Evolutionary conservation across 768 basidiomycete species (phyloP).

Genomic region (Podaxis sp.): DNA sequence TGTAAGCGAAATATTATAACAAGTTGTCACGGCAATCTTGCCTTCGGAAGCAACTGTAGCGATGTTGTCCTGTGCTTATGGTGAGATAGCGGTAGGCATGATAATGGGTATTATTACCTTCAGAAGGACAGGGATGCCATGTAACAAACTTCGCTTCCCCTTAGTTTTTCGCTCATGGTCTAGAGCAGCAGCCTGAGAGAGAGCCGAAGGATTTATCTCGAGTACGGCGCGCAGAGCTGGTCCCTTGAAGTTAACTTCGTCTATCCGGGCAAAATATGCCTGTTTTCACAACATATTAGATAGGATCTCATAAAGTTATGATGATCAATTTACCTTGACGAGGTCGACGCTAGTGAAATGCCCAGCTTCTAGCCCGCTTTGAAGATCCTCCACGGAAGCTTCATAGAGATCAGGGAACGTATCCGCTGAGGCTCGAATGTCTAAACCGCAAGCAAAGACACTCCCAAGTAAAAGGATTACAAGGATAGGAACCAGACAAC

Average conservation of each 20-base stretch:
- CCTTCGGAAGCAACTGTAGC: conserved; percentile 46
- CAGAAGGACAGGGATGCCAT: conserved; percentile 54
- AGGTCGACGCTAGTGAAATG: conserved; percentile 61
- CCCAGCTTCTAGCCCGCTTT: conserved; percentile 48
- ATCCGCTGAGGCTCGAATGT: not conserved
- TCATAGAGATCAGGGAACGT: conserved; percentile 59
- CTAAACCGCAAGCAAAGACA: not conserved
- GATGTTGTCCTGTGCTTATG: conserved; percentile 41
- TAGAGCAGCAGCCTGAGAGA: conserved; percentile 49
- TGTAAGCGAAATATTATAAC: not conserved
- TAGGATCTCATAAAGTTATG: not conserved
- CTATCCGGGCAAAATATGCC: conserved; percentile 68
- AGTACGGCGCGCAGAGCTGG: conserved; percentile 57
- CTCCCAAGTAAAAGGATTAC: not conserved
- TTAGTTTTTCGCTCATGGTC: conserved; percentile 42
- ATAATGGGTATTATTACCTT: conserved; percentile 33
- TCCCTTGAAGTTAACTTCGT: conserved; percentile 66
- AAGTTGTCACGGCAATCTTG: conserved; percentile 9
- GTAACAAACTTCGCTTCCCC: conserved; percentile 47
- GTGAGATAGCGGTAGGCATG: not conserved
- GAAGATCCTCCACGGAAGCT: conserved; percentile 54
- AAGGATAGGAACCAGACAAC: not conserved
- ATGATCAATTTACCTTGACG: conserved; percentile 44
- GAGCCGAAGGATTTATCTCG: conserved; percentile 55
- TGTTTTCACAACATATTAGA: conserved; percentile 21